Conservation (phyloP, 23 red algal genomes). For the Agarophyton chilense region DNA sequence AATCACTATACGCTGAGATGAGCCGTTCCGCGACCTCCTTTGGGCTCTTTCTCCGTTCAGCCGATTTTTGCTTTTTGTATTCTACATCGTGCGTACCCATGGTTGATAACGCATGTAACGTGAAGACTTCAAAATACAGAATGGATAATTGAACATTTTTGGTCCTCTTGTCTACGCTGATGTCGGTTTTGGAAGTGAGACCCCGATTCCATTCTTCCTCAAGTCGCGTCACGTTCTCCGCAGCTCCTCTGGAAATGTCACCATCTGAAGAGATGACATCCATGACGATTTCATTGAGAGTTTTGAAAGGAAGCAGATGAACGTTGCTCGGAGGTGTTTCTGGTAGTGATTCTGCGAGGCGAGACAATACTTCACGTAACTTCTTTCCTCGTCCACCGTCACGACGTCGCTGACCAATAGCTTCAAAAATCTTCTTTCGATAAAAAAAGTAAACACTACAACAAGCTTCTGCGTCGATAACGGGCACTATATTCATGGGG, state of each 20-base stretch:
- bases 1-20: slow-evolving; percentile 48
- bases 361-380: slow-evolving; percentile 47
- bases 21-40: slow-evolving; percentile 62
- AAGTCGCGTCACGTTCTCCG: slow-evolving; percentile 49
- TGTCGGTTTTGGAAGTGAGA: not conserved
- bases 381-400: slow-evolving; percentile 55
- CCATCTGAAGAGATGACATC: slow-evolving; percentile 42
- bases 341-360: slow-evolving; percentile 54
- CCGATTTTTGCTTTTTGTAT: slow-evolving; percentile 74
- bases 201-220: slow-evolving; percentile 60
- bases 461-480: slow-evolving; percentile 59
- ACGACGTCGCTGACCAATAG: slow-evolving; percentile 47
- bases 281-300: slow-evolving; percentile 48
- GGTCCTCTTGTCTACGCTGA: not conserved
- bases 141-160: slow-evolving; percentile 41
- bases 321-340: slow-evolving; percentile 40
- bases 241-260: slow-evolving; percentile 51
- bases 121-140: slow-evolving; percentile 59
- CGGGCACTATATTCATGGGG: not conserved
- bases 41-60: slow-evolving; percentile 51
- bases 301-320: slow-evolving; percentile 52
- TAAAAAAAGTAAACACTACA: slow-evolving; percentile 58
- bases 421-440: slow-evolving; percentile 61
- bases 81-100: slow-evolving; percentile 49
- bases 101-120: slow-evolving; percentile 43